Conservation (phyloP, 2,329 filamentous ascomycete genomes). For the Thelonectria rubi region DNA sequence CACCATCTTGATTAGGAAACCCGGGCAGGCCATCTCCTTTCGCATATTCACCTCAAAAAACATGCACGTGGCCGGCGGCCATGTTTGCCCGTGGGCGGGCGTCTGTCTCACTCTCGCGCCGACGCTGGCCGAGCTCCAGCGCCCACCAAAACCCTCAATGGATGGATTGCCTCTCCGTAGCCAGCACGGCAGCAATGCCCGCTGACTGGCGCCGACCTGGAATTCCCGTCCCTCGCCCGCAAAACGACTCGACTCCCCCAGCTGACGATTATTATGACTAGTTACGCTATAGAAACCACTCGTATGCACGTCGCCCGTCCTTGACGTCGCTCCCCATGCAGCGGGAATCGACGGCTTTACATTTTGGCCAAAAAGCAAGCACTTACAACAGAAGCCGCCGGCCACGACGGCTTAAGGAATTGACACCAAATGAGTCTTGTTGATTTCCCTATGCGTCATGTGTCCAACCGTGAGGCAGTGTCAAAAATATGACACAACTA, state of each 20-base stretch:
- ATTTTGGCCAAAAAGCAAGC: not conserved
- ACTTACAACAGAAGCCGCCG: not conserved
- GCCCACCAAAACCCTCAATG: not conserved
- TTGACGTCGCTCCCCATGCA: not conserved
- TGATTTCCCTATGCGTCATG: not conserved
- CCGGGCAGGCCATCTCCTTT: too few species aligned
- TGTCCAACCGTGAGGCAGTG: not conserved
- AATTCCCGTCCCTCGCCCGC: too few species aligned
- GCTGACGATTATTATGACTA: not conserved
- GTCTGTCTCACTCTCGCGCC: not conserved
- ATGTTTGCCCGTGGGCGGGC: too few species aligned
- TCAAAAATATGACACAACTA: too few species aligned
- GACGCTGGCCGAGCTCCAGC: not conserved
- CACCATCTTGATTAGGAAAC: too few species aligned
- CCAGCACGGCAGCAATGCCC: too few species aligned
- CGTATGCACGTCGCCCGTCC: conserved; percentile 9
- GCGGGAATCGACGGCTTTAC: conserved; percentile 22
- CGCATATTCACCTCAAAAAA: too few species aligned
- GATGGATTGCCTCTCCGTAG: too few species aligned
- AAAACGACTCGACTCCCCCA: not conserved
- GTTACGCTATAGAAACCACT: conserved; percentile 10
- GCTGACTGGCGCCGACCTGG: too few species aligned
- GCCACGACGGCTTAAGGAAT: conserved; percentile 3
- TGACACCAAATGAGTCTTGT: not conserved
- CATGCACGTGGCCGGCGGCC: not conserved